phyloP scores from a whole-genome alignment of 495 filamentous ascomycete genomes.

The Aspergillus avenaceus region DNA sequence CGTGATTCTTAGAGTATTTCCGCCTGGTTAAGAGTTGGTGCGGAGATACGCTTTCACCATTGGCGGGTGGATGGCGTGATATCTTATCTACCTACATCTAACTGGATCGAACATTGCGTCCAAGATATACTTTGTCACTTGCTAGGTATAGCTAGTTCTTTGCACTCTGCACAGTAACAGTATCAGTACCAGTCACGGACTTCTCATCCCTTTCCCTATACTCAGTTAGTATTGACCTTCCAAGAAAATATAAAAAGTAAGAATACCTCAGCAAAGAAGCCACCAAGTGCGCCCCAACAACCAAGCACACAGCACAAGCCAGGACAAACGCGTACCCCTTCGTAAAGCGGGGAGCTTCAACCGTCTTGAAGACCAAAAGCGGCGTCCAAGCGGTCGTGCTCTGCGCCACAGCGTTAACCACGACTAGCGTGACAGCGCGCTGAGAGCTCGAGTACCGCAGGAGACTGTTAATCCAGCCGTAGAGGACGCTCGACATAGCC shows the following conservation, averaged over 20 bases:
- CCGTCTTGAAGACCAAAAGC: conserved; percentile 37
- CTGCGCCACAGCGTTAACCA: conserved; percentile 50
- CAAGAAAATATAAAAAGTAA: background rate
- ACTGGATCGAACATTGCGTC: too few species aligned
- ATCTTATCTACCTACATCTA: too few species aligned
- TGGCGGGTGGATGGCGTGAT: conserved; percentile 21
- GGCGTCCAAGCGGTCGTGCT: conserved; percentile 39
- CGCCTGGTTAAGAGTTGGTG: too few species aligned
- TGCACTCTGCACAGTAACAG: background rate
- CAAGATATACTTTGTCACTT: too few species aligned
- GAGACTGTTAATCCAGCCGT: conserved; percentile 47
- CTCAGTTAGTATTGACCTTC: too few species aligned
- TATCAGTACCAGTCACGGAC: background rate
- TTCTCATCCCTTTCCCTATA: background rate
- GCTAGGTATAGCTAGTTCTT: background rate
- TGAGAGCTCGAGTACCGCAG: conserved; percentile 52
- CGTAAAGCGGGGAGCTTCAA: conserved; percentile 43
- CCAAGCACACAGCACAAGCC: conserved; percentile 41
- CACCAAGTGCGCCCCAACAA: conserved; percentile 23
- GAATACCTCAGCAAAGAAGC: conserved; percentile 16
- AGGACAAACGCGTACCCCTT: conserved; percentile 48
- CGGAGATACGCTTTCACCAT: conserved; percentile 22
- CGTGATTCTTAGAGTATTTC: too few species aligned
- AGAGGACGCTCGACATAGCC: conserved; percentile 31
- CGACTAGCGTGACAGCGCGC: conserved; percentile 48